phyloP scores from a whole-genome alignment of 2,329 filamentous ascomycete genomes.

The Hyphodiscus sp. region DNA sequence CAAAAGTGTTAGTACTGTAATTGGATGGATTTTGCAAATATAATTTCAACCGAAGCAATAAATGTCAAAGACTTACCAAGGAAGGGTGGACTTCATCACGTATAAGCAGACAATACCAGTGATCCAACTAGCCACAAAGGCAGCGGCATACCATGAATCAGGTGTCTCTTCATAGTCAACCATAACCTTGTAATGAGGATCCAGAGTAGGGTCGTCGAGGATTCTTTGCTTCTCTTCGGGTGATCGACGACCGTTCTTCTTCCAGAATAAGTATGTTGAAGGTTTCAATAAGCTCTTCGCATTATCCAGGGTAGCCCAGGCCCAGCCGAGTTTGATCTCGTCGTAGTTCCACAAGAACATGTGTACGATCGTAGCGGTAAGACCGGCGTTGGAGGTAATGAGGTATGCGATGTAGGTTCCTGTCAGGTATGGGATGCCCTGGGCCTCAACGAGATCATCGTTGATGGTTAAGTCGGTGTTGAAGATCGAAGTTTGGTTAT shows the following conservation, averaged over 20 bases:
- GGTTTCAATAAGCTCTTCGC: conserved; percentile 6
- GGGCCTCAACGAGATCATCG: conserved; percentile 26
- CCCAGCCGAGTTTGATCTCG: conserved; percentile 34
- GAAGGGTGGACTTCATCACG: conserved; percentile 10
- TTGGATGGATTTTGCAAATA: no score
- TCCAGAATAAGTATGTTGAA: conserved; percentile 12
- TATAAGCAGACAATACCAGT: conserved; percentile 12
- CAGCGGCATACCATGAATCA: conserved; percentile 34
- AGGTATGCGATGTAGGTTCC: conserved; percentile 33
- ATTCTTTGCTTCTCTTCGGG: conserved; percentile 8
- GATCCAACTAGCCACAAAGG: conserved; percentile 36
- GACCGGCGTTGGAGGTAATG: conserved; percentile 37
- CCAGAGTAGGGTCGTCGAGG: conserved; percentile 13
- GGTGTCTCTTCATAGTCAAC: conserved; percentile 34
- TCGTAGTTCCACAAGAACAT: conserved; percentile 34
- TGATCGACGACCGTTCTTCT: conserved; percentile 1
- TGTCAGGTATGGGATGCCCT: conserved; percentile 38
- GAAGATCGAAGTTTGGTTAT: conserved; percentile 38
- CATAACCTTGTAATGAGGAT: conserved; percentile 38
- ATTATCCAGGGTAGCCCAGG: conserved; percentile 1
- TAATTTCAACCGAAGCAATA: no score
- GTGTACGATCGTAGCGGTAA: conserved; percentile 40
- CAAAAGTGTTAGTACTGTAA: not conserved
- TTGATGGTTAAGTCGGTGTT: conserved; percentile 33
- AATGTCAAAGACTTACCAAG: conserved; percentile 3